phyloP scores from a whole-genome alignment of 179 eudicot species.

The Monotropa hypopitys region DNA sequence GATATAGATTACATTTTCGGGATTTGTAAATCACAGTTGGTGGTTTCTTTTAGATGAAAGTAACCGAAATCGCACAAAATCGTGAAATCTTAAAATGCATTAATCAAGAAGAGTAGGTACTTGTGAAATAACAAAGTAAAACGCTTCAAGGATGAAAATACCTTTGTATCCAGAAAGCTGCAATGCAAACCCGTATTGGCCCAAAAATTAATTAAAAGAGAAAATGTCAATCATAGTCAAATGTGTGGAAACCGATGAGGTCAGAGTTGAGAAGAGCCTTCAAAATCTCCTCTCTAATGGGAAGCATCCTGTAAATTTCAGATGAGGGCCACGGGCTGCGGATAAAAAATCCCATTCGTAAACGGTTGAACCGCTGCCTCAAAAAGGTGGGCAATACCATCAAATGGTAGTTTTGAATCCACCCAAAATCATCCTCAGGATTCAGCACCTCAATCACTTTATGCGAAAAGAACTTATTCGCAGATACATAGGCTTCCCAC shows the following conservation, averaged over 20 bases:
- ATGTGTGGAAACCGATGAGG: slow-evolving; percentile 78
- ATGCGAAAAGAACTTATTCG: slow-evolving; percentile 60
- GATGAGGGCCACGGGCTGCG: slow-evolving; percentile 83
- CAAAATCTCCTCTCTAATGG: slow-evolving; percentile 77
- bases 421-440: slow-evolving; percentile 77
- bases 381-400: slow-evolving; percentile 78
- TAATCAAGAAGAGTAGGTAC: too few relatives aligned
- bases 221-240: slow-evolving; percentile 82
- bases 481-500: slow-evolving; percentile 91
- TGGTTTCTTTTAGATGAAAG: too few relatives aligned
- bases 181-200: too few relatives aligned
- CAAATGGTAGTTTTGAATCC: slow-evolving; percentile 89
- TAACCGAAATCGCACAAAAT: too few relatives aligned
- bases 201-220: too few relatives aligned
- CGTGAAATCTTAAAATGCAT: too few relatives aligned
- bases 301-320: slow-evolving; percentile 73
- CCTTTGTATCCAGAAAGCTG: too few relatives aligned
- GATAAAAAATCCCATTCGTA: slow-evolving; percentile 85
- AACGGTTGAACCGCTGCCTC: slow-evolving; percentile 60
- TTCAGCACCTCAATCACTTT: slow-evolving; percentile 75
- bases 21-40: too few relatives aligned
- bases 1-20: too few relatives aligned
- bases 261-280: slow-evolving; percentile 68
- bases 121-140: too few relatives aligned
- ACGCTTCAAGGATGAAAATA: too few relatives aligned